phyloP scores from a whole-genome alignment of 257 asterid genomes.

The Solanum clarkiae region DNA sequence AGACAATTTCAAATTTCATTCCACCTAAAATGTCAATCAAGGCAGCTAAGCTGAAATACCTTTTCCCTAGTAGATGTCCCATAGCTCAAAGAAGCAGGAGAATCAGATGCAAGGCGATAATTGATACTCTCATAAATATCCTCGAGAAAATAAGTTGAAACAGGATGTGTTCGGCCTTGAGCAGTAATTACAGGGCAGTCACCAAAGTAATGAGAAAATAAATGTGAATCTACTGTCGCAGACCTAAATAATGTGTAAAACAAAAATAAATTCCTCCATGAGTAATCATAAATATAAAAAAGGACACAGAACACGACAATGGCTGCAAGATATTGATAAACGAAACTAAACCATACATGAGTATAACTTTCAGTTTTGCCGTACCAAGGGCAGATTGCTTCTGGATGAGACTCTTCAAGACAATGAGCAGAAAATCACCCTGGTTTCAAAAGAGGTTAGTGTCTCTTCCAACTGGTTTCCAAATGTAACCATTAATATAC shows the following conservation, averaged over 20 bases:
- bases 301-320: slow-evolving; percentile 1
- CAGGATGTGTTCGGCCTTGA: slow-evolving; percentile 91
- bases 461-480: slow-evolving; percentile 5
- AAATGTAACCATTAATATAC: slow-evolving; percentile 1
- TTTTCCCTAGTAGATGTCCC: slow-evolving; percentile 38
- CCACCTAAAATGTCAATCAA: not conserved
- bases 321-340: slow-evolving; percentile 9
- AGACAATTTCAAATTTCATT: not conserved
- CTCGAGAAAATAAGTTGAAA: slow-evolving; percentile 76
- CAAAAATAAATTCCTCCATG: slow-evolving; percentile 8
- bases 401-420: slow-evolving; percentile 80
- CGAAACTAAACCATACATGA: slow-evolving; percentile 52
- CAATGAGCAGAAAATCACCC: slow-evolving; percentile 97
- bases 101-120: slow-evolving; percentile 84
- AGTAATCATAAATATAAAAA: not conserved
- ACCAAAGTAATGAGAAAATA: slow-evolving; percentile 82
- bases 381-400: slow-evolving; percentile 44
- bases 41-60: slow-evolving; percentile 29
- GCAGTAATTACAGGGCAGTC: slow-evolving; percentile 93
- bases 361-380: slow-evolving; percentile 74
- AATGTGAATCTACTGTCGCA: slow-evolving; percentile 90
- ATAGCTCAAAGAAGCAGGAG: slow-evolving; percentile 60
- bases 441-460: slow-evolving; percentile 36
- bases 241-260: slow-evolving; percentile 50
- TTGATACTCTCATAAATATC: slow-evolving; percentile 68